A percentile compares a stretch with the other conserved stretches of the same genome.
Conservation (phyloP, 1,284 basidiomycete genomes). For the Naganishia sp. region DNA sequence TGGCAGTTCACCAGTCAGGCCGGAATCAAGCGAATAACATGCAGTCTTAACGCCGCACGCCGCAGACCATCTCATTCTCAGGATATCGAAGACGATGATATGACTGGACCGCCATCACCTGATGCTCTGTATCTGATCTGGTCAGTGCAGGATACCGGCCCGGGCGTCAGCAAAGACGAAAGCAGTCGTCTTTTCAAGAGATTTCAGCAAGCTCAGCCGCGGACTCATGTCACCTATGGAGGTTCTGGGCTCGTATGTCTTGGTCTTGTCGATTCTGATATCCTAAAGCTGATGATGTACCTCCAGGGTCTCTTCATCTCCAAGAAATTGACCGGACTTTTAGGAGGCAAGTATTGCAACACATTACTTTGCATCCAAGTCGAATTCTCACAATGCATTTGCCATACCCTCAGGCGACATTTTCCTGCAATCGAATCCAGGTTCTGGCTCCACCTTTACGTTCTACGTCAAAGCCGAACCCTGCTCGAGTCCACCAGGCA, state of each 20-base stretch:
- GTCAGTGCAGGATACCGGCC: constrained; percentile 38
- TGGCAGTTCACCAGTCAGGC: constrained; percentile 35
- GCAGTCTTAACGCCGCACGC: constrained; percentile 35
- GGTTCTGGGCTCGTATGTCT: constrained; percentile 37
- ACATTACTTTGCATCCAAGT: not conserved
- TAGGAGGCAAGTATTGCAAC: constrained; percentile 34
- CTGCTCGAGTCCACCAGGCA: constrained; percentile 9
- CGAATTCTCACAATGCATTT: not conserved
- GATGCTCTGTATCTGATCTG: constrained; percentile 34
- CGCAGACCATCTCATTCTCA: not conserved
- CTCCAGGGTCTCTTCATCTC: constrained; percentile 39
- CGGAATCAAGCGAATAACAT: constrained; percentile 32
- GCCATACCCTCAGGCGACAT: constrained; percentile 34
- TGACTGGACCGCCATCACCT: not conserved
- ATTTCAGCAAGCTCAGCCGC: constrained; percentile 38
- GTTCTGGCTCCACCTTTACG: constrained; percentile 37
- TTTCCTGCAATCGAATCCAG: constrained; percentile 34
- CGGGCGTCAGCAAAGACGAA: constrained; percentile 37
- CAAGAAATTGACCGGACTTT: constrained; percentile 35
- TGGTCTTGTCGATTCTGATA: not conserved
- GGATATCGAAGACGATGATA: not conserved
- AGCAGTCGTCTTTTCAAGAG: constrained; percentile 38
- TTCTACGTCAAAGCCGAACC: constrained; percentile 31
- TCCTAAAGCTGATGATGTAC: not conserved
- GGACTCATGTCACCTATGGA: constrained; percentile 41